Conservation (phyloP, 768 basidiomycete species). For the Psilocybe azurescens region DNA sequence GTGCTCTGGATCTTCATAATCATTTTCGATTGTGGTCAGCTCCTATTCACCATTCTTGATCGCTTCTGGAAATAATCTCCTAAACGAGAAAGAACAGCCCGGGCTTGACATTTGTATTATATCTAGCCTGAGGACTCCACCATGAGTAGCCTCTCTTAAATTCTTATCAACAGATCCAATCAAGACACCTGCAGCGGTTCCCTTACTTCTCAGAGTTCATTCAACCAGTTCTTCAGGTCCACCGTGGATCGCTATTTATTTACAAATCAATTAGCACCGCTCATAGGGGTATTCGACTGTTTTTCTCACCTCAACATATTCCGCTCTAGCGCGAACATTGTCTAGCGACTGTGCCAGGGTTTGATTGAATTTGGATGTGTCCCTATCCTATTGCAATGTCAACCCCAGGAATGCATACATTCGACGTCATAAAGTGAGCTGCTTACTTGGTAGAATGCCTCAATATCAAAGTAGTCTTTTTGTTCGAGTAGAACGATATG, state of each 20-base stretch:
- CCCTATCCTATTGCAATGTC: background rate
- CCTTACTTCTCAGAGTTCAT: background rate
- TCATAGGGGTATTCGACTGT: background rate
- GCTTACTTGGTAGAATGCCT: conserved; percentile 8
- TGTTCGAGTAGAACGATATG: conserved; percentile 3
- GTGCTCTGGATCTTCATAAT: too few relatives aligned
- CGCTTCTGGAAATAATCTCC: too few relatives aligned
- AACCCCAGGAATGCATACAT: background rate
- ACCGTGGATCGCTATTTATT: conserved; percentile 9
- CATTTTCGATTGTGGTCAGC: too few relatives aligned
- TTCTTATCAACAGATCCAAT: too few relatives aligned
- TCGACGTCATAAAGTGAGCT: background rate
- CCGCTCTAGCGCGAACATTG: conserved; percentile 3
- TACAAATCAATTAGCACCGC: background rate
- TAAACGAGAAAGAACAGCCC: too few relatives aligned
- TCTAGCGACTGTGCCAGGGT: conserved; percentile 4
- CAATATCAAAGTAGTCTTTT: background rate
- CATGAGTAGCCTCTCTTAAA: too few relatives aligned
- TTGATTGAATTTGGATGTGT: conserved; percentile 6
- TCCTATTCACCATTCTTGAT: too few relatives aligned
- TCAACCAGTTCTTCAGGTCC: conserved; percentile 9
- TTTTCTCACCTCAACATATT: conserved; percentile 1
- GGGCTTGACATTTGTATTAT: too few relatives aligned
- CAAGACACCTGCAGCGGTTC: background rate
- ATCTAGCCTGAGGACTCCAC: too few relatives aligned